phyloP scores from a whole-genome alignment of 495 filamentous ascomycete species.

The Aspergillus asperescens region DNA sequence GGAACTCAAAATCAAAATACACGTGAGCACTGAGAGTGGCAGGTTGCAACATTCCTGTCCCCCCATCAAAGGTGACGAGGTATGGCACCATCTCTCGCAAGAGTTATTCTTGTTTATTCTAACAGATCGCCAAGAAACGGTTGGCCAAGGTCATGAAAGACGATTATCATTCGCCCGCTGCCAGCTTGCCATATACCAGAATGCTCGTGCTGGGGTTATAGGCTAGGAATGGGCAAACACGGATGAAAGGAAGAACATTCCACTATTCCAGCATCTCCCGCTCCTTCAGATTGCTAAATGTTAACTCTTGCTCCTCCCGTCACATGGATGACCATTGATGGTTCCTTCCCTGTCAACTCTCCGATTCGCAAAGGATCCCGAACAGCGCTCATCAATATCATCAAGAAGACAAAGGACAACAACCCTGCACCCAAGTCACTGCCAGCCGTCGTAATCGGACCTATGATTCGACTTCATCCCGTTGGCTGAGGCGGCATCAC shows the following conservation, averaged over 20 bases:
- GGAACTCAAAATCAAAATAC: slow-evolving; percentile 14
- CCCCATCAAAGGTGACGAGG: no score
- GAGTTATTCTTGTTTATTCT: slow-evolving; percentile 2
- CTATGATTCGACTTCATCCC: background rate
- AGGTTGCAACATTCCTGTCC: no score
- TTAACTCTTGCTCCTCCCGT: background rate
- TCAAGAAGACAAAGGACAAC: background rate
- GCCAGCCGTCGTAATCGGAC: no score
- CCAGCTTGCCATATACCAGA: slow-evolving; percentile 4
- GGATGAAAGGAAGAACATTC: background rate
- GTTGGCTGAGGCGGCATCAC: no score
- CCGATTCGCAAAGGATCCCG: slow-evolving; percentile 12
- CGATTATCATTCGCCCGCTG: slow-evolving; percentile 13
- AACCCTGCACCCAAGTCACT: no score
- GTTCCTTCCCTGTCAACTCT: slow-evolving; percentile 8
- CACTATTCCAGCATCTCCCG: background rate
- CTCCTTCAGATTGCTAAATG: background rate
- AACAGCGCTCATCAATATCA: background rate
- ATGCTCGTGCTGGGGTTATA: background rate
- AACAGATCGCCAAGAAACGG: slow-evolving; percentile 10
- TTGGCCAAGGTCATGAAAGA: slow-evolving; percentile 15
- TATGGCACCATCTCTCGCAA: background rate
- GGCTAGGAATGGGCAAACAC: background rate
- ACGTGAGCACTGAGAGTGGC: slow-evolving; percentile 25
- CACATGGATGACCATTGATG: no score